Evolutionary conservation across 805 yeast genomes (phyloP).

Genomic region (Lipomyces mesembrius): DNA sequence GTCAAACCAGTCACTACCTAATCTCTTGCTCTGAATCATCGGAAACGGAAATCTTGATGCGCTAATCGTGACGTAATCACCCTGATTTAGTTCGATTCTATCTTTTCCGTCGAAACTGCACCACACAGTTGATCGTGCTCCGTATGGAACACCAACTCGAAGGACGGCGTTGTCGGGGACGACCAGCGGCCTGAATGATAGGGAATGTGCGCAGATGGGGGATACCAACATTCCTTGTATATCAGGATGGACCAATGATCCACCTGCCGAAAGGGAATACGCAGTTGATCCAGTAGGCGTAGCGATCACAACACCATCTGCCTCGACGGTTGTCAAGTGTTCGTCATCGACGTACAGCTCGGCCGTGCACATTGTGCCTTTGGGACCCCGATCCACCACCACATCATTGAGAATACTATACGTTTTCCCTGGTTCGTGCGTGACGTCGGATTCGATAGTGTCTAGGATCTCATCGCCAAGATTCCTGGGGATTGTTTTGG

Average conservation of each 20-base stretch:
- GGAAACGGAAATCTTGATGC: conserved; percentile 95
- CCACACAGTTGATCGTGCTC: conserved; percentile 90
- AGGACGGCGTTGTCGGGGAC: conserved; percentile 88
- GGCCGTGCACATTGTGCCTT: conserved; percentile 56
- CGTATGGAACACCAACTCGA: conserved; percentile 75
- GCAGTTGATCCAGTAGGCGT: conserved; percentile 89
- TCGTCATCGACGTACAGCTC: conserved; percentile 57
- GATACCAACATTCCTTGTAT: conserved; percentile 91
- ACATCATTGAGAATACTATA: conserved; percentile 57
- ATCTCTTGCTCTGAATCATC: conserved; percentile 74
- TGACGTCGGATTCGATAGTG: conserved; percentile 19
- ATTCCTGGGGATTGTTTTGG: conserved; percentile 13
- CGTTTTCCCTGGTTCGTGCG: conserved; percentile 41
- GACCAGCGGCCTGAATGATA: conserved; percentile 88
- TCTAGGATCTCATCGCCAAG: conserved; percentile 32
- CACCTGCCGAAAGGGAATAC: conserved; percentile 92
- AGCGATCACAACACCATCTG: conserved; percentile 67
- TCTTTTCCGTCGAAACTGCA: conserved; percentile 94
- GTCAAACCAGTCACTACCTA: conserved; percentile 70
- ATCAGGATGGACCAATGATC: conserved; percentile 91
- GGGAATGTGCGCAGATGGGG: conserved; percentile 94
- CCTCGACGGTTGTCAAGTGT: conserved; percentile 63
- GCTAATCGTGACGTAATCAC: conserved; percentile 81
- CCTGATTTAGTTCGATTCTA: conserved; percentile 75
- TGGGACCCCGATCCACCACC: conserved; percentile 59